Percentiles rank a stretch among this genome's conserved stretches.
phyloP scores from a whole-genome alignment of 2,329 filamentous ascomycete species.

The Cercospora brassicicola region DNA sequence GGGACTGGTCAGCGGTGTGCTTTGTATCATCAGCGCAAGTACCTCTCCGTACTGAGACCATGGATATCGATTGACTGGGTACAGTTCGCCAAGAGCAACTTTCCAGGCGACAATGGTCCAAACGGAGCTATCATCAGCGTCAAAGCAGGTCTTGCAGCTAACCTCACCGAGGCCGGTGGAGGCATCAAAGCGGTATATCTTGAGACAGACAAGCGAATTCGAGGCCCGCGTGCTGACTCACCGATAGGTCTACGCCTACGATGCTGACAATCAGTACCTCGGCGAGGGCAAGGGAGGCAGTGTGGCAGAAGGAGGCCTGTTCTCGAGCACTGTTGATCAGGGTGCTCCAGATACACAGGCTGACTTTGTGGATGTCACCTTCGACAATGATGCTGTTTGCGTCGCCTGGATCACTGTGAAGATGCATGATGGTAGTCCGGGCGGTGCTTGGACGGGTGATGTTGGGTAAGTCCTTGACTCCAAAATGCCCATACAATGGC shows the following conservation, averaged over 20 bases:
- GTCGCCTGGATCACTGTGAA: background rate
- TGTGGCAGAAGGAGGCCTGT: background rate
- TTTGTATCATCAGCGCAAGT: background rate
- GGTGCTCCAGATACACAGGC: background rate
- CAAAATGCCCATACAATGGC: background rate
- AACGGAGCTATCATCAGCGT: background rate
- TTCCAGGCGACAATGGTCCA: background rate
- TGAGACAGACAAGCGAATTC: background rate
- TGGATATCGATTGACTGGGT: background rate
- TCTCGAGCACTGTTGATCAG: background rate
- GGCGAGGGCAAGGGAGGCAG: background rate
- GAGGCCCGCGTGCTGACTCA: background rate
- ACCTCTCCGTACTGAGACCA: no score
- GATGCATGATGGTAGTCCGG: background rate
- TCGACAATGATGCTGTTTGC: background rate
- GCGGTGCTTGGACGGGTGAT: background rate
- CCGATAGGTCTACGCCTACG: background rate
- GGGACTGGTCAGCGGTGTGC: background rate
- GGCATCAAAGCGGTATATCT: background rate
- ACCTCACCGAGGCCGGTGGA: background rate
- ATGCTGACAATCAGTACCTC: background rate
- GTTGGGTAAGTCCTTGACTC: background rate
- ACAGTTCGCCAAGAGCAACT: background rate
- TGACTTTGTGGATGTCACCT: background rate
- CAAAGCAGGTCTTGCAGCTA: background rate